Evolutionary conservation across 1,284 basidiomycete genomes (phyloP).

Genomic region (Spongispora temasekensis): DNA sequence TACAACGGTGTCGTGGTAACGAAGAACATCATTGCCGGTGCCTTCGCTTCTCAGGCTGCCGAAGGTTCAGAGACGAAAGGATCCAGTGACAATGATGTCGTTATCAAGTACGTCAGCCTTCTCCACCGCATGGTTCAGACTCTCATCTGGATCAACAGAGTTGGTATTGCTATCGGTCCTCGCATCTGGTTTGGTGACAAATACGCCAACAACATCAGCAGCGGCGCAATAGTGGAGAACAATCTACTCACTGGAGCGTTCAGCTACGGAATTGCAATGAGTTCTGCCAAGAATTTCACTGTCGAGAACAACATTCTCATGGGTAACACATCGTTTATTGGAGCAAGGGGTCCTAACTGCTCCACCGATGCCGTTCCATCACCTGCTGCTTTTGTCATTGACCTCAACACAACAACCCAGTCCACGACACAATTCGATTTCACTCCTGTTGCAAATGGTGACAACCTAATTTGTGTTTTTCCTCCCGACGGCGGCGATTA

Average conservation of each 20-base stretch:
- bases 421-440: slow-evolving; percentile 57
- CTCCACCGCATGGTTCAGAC: background rate
- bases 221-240: slow-evolving; percentile 59
- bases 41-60: slow-evolving; percentile 55
- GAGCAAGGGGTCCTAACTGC: slow-evolving; percentile 71
- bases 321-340: slow-evolving; percentile 79
- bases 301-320: slow-evolving; percentile 63
- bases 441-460: slow-evolving; percentile 48
- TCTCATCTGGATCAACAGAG: slow-evolving; percentile 35
- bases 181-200: slow-evolving; percentile 73
- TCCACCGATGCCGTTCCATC: slow-evolving; percentile 49
- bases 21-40: slow-evolving; percentile 71
- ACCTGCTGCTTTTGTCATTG: slow-evolving; percentile 61
- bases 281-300: slow-evolving; percentile 66
- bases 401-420: slow-evolving; percentile 43
- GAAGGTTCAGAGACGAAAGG: slow-evolving; percentile 48
- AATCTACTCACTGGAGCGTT: slow-evolving; percentile 77
- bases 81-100: slow-evolving; percentile 56
- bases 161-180: slow-evolving; percentile 78
- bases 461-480: slow-evolving; percentile 63
- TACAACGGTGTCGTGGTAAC: slow-evolving; percentile 69
- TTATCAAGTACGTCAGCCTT: slow-evolving; percentile 62
- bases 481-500: slow-evolving; percentile 68
- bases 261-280: slow-evolving; percentile 67
- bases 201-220: slow-evolving; percentile 61